A percentile compares a stretch with the other conserved stretches of the same genome.
Conservation (phyloP, 805 yeast species). For the Zygoascus ofunaensis region DNA sequence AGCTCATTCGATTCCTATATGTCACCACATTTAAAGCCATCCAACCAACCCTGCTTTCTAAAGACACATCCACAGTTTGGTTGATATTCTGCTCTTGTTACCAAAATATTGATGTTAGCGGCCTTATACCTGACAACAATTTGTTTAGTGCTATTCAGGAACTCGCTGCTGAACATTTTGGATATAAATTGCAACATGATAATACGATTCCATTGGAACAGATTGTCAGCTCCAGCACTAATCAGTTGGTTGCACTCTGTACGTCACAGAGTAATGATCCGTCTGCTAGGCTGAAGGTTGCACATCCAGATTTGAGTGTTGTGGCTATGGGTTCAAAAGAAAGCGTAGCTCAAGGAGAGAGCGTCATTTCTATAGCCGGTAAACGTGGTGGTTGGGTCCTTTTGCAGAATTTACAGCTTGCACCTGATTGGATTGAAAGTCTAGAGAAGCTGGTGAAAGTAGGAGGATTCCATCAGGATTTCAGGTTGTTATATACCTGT, state of each 20-base stretch:
- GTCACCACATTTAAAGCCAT: slow-evolving; percentile 37
- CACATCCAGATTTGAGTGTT: slow-evolving; percentile 27
- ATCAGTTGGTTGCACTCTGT: slow-evolving; percentile 38
- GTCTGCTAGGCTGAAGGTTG: slow-evolving; percentile 37
- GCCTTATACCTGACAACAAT: neutral
- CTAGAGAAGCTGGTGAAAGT: slow-evolving; percentile 41
- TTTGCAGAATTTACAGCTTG: slow-evolving; percentile 73
- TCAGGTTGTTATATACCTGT: slow-evolving; percentile 61
- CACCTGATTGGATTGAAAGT: slow-evolving; percentile 50
- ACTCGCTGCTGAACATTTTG: neutral
- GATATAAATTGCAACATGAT: neutral
- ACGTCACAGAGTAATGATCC: slow-evolving; percentile 62
- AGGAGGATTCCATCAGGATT: slow-evolving; percentile 26
- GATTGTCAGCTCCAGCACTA: neutral
- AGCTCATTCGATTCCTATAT: slow-evolving; percentile 35
- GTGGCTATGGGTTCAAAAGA: slow-evolving; percentile 73
- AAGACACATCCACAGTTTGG: neutral
- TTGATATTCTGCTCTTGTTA: neutral
- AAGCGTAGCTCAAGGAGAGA: slow-evolving; percentile 47
- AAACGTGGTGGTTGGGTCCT: slow-evolving; percentile 60
- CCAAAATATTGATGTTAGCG: neutral
- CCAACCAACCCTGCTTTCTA: slow-evolving; percentile 35
- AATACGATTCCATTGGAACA: neutral
- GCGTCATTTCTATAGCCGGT: slow-evolving; percentile 39
- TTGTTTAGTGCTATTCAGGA: neutral